Evolutionary conservation across 371 early-diverging fungal species (phyloP).

Genomic region (Enterospora canceri): DNA sequence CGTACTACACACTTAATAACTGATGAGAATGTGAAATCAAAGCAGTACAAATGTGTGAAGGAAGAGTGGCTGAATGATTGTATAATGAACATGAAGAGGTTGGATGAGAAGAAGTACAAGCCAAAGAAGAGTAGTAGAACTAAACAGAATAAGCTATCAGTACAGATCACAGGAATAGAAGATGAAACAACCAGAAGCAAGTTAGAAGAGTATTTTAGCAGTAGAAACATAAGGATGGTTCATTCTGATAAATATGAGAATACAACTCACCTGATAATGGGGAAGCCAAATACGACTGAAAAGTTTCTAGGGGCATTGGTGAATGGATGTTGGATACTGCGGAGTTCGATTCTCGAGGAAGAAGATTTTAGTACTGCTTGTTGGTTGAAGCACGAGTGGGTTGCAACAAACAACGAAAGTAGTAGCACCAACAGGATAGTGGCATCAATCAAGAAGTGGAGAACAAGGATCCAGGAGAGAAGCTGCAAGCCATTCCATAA

Average conservation of each 20-base stretch:
- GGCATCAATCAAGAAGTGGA: conserved; percentile 35
- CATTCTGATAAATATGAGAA: conserved; percentile 37
- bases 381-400: conserved; percentile 32
- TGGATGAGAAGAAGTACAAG: conserved; percentile 38
- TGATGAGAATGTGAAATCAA: conserved; percentile 3
- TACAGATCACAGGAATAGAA: conserved; percentile 53
- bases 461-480: conserved; percentile 21
- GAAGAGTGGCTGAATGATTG: conserved; percentile 51
- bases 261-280: conserved; percentile 56
- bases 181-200: conserved; percentile 33
- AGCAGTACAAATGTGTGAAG: conserved; percentile 24
- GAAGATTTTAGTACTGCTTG: conserved; percentile 5
- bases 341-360: conserved; percentile 44
- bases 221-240: conserved; percentile 29
- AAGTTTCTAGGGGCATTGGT: conserved; percentile 52
- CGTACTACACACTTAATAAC: conserved; percentile 45
- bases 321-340: conserved; percentile 50
- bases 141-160: neutral
- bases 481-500: conserved; percentile 48
- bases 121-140: conserved; percentile 5
- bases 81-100: conserved; percentile 28
- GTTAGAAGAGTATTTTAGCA: conserved; percentile 31
- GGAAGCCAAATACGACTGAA: conserved; percentile 43
- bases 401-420: conserved; percentile 7
- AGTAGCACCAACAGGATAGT: conserved; percentile 33